Base-by-base conservation (phyloP, 352 stramenopile species). In the Globisporangium nagaii region DNA sequence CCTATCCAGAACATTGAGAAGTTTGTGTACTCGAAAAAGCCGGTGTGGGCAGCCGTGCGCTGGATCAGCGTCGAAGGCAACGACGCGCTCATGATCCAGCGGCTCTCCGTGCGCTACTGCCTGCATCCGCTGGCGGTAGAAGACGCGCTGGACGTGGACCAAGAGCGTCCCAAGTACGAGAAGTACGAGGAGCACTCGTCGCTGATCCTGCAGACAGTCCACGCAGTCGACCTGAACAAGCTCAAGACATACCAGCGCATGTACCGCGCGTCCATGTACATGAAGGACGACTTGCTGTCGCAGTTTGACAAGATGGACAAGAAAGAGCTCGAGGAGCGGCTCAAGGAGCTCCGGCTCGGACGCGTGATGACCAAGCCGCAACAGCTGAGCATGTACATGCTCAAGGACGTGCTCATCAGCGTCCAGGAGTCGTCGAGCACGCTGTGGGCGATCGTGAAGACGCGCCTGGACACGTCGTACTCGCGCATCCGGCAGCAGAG, bases 181-280 rank as follows among this genome's bases (percentile, higher is more conserved):
- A 71, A 82, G 25, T 96, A 93, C 61, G 82, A 93, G 20, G 86
- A 92, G 27, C 84, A 96, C 53, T 83, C 79, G 37, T 88, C 75
- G 4, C 53, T 96, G 32, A 71, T 93, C 31, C 62, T 93, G 17
- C 78, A 89, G 56, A 86, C 74, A 3, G 66, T 88, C 17, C 73
- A 86, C 31, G 62, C 67, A 0, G 66, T 79, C 3, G 73, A 90
- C 56, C 22, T 85, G 17, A 50, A 57, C 3, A 83, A 71, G 47
- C 63, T 88, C 22, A 70, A 79, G 32, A 69, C 65, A 48, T 90
- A 89, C 61, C 82, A 93, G 53, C 66, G 66, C 42, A 85, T 89
- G 71, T 89, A 87, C 60, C 77, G 77, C 36, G 68, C 68, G 20
- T 87, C 79, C 9, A 20, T 89, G 28, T 89, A 90, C 59, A 67